Base-by-base conservation (phyloP, 2,329 filamentous ascomycete species). In the Phyllosticta ampelicida region DNA sequence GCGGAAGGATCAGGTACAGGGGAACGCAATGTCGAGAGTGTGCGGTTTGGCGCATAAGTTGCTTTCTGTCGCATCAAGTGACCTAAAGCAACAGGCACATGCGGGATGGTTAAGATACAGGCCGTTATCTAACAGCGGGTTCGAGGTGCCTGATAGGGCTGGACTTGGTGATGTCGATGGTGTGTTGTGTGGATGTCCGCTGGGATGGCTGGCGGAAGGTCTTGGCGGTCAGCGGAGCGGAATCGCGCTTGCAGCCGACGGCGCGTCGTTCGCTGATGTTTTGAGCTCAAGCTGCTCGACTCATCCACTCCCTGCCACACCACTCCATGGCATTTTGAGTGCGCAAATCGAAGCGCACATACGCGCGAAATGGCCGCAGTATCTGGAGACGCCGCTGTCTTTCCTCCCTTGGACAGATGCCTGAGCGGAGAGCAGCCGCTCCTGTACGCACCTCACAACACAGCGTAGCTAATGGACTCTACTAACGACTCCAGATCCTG, bases 351-450 rank as follows among this genome's bases (percentile, higher is more conserved):
- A 26, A 50, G 69, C 70, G 69, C 69, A 70, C 61, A 62, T 61
- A 61, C 66, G 70, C 68, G 70, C 69, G 65, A 60, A 64, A 73
- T 73, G 71, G 68, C 71, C 59, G 65, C 70, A 61, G 62, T 64
- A 51, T 61, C 65, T 63, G 53, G 53, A 28, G 85, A 87, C 75
- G 77, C 78, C 69, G 78, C 81, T 71, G 94, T 91, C 76, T 87
- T 95, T 68, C 89, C 91, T 69, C 84, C 90, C 69, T 80, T 96
- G 73, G 87, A 90, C 74, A 85, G 87, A 70, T 95, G 89, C 75
- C 80, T 97, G 68, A 86, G 83, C 66, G 89, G 89, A 75, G 85
- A 92, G 72, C 82, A 82, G 67, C 81, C 86, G 70, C 79, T 96
- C 67, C 80, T 96, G 87, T 95, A 80, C 71, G 85, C 79, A 62